Base-by-base conservation (phyloP, 768 basidiomycete genomes). In the Saitozyma sp. region DNA sequence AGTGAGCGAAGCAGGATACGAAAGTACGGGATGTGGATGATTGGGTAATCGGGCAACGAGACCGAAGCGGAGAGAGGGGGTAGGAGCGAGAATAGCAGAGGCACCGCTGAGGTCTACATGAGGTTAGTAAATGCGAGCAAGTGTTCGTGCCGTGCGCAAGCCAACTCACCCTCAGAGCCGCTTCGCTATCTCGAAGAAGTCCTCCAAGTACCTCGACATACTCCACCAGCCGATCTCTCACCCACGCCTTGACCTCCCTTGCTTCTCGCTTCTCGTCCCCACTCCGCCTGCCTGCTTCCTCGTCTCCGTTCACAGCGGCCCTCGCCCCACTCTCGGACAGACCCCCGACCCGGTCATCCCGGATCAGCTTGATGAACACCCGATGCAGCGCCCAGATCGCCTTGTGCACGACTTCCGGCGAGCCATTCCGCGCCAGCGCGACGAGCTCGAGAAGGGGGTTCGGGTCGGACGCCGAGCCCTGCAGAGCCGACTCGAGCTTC, bases 381-480 rank as follows among this genome's bases (percentile, higher is more conserved):
- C 93, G 82, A 77, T 95, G 93, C 6, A 89, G 77, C 0, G 91
- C 88, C 79, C 92, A 95, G 16, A 92, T 84, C 1, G 85, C 87
- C 75, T 89, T 92, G 59, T 84, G 89, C 13, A 86, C 84, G 38
- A 85, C 83, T 65, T 83, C 83, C 0, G 89, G 81, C 1, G 83
- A 76, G 16, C 69, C 63, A 19, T 80, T 76, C 39, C 82, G 77
- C 0, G 87, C 82, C 39, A 91, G 78, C 14, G 85, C 81, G 57
- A 92, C 76, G 8, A 96, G 85, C 76, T 92, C 89, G 11, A 87
- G 85, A 19, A 96, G 67, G 79, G 38, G 81, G 72, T 96, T 97
- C 49, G 96, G 82, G 54, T 79, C 68, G 17, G 91, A 90, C 13
- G 81, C 68, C 65, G 86, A 84, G 7, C 81, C 70, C 8, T 83